phyloP scores from a whole-genome alignment of 441 rosid species.

The Viola pubescens region DNA sequence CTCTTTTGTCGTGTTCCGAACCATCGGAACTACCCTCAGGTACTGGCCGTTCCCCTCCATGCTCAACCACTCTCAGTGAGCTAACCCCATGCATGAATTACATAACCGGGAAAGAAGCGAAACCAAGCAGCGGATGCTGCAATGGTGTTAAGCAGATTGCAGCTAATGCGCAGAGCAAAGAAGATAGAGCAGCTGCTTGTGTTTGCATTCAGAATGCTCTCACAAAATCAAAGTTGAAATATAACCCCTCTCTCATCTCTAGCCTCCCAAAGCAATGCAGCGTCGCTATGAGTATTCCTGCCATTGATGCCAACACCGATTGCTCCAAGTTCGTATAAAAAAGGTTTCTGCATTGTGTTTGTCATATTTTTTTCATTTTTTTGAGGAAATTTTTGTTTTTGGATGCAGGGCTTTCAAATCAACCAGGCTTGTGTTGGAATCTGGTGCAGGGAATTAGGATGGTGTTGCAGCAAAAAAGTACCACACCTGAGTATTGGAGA shows the following conservation, averaged over 20 bases:
- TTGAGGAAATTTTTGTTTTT: neutral
- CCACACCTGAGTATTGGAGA: too few species aligned
- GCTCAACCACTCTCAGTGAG: neutral
- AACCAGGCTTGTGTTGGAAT: neutral
- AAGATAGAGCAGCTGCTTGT: conserved; percentile 21
- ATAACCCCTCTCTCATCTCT: conserved; percentile 16
- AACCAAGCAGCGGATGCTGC: conserved; percentile 23
- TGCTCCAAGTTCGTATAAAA: conserved; percentile 28
- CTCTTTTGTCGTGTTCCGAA: conserved; percentile 10
- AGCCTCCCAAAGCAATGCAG: conserved; percentile 25
- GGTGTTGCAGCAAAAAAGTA: neutral
- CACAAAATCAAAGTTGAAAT: neutral
- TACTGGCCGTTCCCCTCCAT: neutral
- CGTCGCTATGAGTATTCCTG: conserved; percentile 16
- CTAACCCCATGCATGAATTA: conserved; percentile 24
- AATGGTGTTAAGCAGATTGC: conserved; percentile 14
- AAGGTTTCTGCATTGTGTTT: neutral
- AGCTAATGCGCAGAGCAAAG: neutral
- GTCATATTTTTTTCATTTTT: neutral
- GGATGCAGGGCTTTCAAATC: neutral
- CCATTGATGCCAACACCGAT: conserved; percentile 15
- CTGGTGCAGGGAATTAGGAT: neutral
- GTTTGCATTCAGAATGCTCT: conserved; percentile 24
- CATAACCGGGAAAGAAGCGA: neutral
- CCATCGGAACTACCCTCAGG: conserved; percentile 8